phyloP scores from a whole-genome alignment of 2,329 filamentous ascomycete genomes.

The Diaporthe citrichinensis region DNA sequence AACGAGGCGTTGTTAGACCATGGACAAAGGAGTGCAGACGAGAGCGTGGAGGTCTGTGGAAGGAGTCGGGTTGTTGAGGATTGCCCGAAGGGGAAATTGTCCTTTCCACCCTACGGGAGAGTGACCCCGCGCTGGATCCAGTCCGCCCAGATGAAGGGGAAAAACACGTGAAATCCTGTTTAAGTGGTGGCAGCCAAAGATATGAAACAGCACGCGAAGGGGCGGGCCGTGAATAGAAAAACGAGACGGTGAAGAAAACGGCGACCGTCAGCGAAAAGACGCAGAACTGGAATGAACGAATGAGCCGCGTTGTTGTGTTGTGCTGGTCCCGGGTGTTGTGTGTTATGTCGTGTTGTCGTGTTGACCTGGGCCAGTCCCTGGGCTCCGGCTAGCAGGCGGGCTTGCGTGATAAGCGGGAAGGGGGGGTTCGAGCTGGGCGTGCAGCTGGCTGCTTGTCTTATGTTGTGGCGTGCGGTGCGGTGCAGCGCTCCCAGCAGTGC shows the following conservation, averaged over 20 bases:
- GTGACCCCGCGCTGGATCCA: slow-evolving; percentile 22
- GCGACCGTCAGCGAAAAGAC: slow-evolving; percentile 25
- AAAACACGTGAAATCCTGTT: slow-evolving; percentile 16
- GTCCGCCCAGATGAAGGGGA: slow-evolving; percentile 13
- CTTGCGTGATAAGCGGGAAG: slow-evolving; percentile 32
- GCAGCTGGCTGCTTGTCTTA: slow-evolving; percentile 26
- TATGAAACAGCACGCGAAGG: slow-evolving; percentile 20
- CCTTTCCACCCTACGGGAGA: slow-evolving; percentile 17
- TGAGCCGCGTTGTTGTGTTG: slow-evolving; percentile 19
- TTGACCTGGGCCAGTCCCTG: slow-evolving; percentile 32
- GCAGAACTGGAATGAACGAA: slow-evolving; percentile 21
- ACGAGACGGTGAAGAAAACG: background rate
- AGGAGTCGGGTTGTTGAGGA: slow-evolving; percentile 13
- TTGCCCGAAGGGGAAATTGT: slow-evolving; percentile 23
- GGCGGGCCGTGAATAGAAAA: slow-evolving; percentile 10
- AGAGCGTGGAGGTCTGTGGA: slow-evolving; percentile 8
- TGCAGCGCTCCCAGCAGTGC: slow-evolving; percentile 12
- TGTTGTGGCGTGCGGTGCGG: slow-evolving; percentile 20
- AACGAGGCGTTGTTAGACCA: slow-evolving; percentile 39
- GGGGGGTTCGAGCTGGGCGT: slow-evolving; percentile 14
- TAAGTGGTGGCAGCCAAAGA: slow-evolving; percentile 13
- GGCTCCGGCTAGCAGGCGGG: slow-evolving; percentile 29
- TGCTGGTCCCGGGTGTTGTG: slow-evolving; percentile 5
- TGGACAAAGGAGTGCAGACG: slow-evolving; percentile 25
- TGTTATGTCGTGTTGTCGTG: slow-evolving; percentile 24